Evolutionary conservation across 257 asterid species (phyloP).

Genomic region (Solanum medicagineum): DNA sequence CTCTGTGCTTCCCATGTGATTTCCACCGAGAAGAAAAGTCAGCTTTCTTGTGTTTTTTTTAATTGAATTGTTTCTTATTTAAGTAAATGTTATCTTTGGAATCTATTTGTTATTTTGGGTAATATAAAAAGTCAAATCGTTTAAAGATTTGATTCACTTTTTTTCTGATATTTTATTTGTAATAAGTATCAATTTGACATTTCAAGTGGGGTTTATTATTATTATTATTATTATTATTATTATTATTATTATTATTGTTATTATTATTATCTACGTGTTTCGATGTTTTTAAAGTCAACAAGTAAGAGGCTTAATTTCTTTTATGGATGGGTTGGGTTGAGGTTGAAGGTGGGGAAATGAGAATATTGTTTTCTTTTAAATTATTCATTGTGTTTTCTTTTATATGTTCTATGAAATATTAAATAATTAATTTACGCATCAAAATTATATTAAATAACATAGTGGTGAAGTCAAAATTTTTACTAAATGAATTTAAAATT

Average conservation of each 20-base stretch:
- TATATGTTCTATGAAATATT: too few relatives aligned
- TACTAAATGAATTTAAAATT: too few relatives aligned
- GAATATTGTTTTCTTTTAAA: too few relatives aligned
- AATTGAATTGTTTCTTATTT: neutral
- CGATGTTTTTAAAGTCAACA: neutral
- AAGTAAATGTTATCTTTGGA: neutral
- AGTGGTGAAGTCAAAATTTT: too few relatives aligned
- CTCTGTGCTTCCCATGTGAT: neutral
- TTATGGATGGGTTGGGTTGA: neutral
- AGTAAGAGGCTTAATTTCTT: neutral
- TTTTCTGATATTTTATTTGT: neutral
- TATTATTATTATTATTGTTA: neutral
- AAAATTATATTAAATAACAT: too few relatives aligned
- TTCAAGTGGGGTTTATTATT: neutral
- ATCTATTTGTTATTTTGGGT: neutral
- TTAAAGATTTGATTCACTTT: neutral
- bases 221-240: too few relatives aligned
- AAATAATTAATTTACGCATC: too few relatives aligned
- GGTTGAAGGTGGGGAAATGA: neutral
- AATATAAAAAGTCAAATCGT: neutral
- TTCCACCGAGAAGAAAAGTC: neutral
- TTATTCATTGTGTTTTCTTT: too few relatives aligned
- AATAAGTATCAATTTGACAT: neutral
- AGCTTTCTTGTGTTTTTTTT: neutral
- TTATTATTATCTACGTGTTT: neutral